These are phyloP conservation scores for Diplodia mutila DNA, from an alignment of 2,329 filamentous ascomycete genomes.

Conservation along the genomic window DNA sequence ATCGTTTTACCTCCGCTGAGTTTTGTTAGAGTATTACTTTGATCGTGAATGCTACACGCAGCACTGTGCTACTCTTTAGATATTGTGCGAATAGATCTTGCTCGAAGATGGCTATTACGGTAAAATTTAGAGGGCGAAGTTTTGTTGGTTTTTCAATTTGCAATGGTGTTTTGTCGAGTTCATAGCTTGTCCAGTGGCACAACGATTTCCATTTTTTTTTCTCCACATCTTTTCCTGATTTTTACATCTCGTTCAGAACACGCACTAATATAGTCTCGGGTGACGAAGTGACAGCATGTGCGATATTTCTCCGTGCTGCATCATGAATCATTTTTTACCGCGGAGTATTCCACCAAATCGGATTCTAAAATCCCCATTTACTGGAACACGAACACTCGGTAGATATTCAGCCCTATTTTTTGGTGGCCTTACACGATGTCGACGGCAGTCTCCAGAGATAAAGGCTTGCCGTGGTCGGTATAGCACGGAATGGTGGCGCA, in stretches of 20 bases:
- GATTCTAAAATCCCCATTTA: neutral
- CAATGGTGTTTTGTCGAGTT: neutral
- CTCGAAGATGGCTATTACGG: too few relatives aligned
- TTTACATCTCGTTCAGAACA: too few relatives aligned
- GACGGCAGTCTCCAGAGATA: too few relatives aligned
- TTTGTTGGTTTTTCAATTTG: neutral
- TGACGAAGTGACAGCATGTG: neutral
- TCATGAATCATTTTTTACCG: neutral
- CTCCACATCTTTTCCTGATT: neutral
- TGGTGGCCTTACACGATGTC: neutral
- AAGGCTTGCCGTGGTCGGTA: too few relatives aligned
- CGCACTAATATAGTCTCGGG: too few relatives aligned
- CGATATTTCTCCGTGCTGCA: neutral
- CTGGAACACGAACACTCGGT: neutral
- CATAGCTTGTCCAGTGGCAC: neutral
- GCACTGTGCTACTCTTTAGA: too few relatives aligned
- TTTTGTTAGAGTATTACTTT: too few relatives aligned
- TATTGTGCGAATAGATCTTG: too few relatives aligned
- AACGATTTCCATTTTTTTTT: too few relatives aligned
- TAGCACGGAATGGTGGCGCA: neutral
- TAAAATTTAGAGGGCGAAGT: too few relatives aligned
- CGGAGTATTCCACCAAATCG: neutral
- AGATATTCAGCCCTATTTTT: neutral
- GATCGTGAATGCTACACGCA: too few relatives aligned
- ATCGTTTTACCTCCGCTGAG: too few relatives aligned